Conservation (phyloP, 345 rosid species). For the Salix udensis region DNA sequence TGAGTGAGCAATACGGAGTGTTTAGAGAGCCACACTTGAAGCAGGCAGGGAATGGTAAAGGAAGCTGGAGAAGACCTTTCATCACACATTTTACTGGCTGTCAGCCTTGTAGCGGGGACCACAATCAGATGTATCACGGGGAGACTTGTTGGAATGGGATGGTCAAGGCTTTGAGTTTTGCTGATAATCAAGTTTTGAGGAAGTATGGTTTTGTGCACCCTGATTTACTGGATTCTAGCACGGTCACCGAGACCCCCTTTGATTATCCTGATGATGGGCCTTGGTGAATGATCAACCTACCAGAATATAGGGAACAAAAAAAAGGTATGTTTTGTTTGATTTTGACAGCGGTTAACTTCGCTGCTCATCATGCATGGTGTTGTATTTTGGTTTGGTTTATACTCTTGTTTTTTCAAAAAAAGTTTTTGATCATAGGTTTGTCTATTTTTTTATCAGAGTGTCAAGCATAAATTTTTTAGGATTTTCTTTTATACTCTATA, state of each 20-base stretch:
- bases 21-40: constrained; percentile 49
- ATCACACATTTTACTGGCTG: constrained; percentile 94
- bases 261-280: constrained; percentile 82
- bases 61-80: constrained; percentile 72
- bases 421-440: not conserved
- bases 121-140: constrained; percentile 68
- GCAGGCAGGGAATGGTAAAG: constrained; percentile 47
- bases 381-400: not conserved
- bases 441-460: not conserved
- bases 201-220: constrained; percentile 74
- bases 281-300: constrained; percentile 34
- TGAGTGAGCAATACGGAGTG: constrained; percentile 70
- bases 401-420: too few species aligned
- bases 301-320: too few species aligned
- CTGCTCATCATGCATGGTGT: not conserved
- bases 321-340: not conserved
- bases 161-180: constrained; percentile 84
- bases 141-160: constrained; percentile 74
- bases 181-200: constrained; percentile 88
- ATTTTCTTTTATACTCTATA: not conserved
- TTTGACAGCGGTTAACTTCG: not conserved
- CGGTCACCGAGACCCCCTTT: constrained; percentile 56
- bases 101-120: constrained; percentile 90
- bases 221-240: constrained; percentile 52
- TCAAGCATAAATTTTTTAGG: not conserved